Evolutionary conservation across 345 rosid species (phyloP).

Genomic region (Citrus sp.): DNA sequence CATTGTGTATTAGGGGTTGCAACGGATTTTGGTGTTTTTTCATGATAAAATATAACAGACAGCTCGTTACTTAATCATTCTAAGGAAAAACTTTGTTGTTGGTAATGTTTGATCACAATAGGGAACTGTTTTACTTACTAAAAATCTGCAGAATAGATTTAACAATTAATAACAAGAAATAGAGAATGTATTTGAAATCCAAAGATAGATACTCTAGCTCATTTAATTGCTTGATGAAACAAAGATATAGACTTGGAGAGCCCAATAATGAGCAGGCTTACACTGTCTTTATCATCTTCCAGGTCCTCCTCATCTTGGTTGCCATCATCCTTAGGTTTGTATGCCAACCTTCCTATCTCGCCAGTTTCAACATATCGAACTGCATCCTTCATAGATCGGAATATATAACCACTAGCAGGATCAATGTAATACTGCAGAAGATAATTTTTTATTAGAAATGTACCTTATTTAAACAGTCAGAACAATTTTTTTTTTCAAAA

Average conservation of each 20-base stretch:
- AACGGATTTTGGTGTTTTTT: background rate
- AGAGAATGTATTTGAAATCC: background rate
- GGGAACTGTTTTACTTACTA: background rate
- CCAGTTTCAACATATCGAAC: constrained; percentile 74
- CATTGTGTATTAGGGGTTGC: background rate
- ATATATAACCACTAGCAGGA: constrained; percentile 72
- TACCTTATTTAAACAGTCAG: background rate
- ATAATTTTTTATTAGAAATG: constrained; percentile 1
- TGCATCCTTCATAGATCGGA: constrained; percentile 82
- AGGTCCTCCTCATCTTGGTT: constrained; percentile 33
- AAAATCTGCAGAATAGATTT: background rate
- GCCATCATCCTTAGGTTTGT: constrained; percentile 44
- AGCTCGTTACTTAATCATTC: background rate
- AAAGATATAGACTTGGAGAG: background rate
- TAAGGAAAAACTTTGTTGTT: background rate
- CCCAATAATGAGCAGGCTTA: constrained; percentile 31
- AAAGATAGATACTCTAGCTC: constrained; percentile 3
- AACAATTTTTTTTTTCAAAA: no score
- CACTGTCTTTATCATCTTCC: constrained; percentile 41
- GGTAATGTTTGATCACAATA: background rate
- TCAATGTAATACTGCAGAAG: constrained; percentile 70
- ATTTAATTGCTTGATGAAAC: background rate
- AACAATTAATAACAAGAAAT: background rate
- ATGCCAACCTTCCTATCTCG: constrained; percentile 51
- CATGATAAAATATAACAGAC: background rate